These are phyloP conservation scores for Crotalaria pallida DNA, from an alignment of 306 rosid genomes.

Conservation along the genomic window DNA sequence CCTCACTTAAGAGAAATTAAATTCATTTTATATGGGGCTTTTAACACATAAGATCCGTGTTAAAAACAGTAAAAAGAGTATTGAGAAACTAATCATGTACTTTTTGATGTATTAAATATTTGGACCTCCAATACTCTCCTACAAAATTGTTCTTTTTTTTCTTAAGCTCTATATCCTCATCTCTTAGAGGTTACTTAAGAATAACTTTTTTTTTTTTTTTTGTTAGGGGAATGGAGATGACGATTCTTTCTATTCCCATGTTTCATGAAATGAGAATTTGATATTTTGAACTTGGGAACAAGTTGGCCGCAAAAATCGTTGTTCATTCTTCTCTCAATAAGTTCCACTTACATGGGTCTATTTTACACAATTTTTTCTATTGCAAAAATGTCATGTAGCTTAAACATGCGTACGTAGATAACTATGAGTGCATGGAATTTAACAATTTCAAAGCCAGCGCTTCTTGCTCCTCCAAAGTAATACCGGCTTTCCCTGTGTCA, in stretches of 20 bases:
- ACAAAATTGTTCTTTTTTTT: too few species aligned
- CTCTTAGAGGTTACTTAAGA: too few species aligned
- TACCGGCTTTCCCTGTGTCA: constrained; percentile 12
- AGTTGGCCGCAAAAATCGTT: neutral
- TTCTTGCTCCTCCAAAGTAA: constrained; percentile 64
- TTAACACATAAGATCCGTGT: too few species aligned
- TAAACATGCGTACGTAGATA: neutral
- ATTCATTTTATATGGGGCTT: too few species aligned
- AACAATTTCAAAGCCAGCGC: constrained; percentile 74
- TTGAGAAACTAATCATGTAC: too few species aligned
- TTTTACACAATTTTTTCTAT: neutral
- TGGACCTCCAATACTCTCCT: too few species aligned
- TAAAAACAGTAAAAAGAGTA: too few species aligned
- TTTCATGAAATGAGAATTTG: neutral
- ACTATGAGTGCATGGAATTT: constrained; percentile 55
- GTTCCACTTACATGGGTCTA: neutral
- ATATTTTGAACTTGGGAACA: neutral
- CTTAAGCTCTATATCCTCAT: too few species aligned
- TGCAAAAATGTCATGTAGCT: neutral
- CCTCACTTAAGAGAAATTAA: too few species aligned
- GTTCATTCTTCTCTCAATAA: neutral
- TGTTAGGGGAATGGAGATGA: neutral
- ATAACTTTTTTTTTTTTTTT: too few species aligned
- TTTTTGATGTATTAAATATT: too few species aligned
- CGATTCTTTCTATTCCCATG: neutral